phyloP scores from a whole-genome alignment of 78 protist genomes.

The Polysphondylium violaceum region DNA sequence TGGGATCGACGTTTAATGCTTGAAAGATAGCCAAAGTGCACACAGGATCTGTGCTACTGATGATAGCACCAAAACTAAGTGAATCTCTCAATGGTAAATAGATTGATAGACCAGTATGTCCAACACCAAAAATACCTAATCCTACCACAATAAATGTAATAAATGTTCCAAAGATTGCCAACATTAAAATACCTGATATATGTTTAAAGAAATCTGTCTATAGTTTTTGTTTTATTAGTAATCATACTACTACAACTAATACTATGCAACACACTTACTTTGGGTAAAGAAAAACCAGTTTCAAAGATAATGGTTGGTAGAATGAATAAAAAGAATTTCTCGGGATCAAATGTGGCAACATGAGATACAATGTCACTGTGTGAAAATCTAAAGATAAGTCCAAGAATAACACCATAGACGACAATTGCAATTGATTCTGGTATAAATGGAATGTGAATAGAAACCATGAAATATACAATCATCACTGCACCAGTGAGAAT shows the following conservation, averaged over 20 bases:
- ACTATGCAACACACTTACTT: not conserved
- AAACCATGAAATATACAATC: constrained; percentile 32
- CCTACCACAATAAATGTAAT: constrained; percentile 85
- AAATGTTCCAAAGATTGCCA: constrained; percentile 95
- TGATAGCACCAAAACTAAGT: constrained; percentile 90
- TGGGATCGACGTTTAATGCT: constrained; percentile 90
- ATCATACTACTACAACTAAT: not conserved
- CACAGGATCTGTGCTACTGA: constrained; percentile 96
- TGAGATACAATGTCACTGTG: constrained; percentile 37
- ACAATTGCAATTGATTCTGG: constrained; percentile 71
- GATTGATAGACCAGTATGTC: constrained; percentile 5
- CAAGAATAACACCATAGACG: constrained; percentile 41
- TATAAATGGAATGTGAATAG: constrained; percentile 51
- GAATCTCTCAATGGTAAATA: constrained; percentile 21
- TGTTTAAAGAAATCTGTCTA: constrained; percentile 87
- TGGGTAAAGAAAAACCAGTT: constrained; percentile 87
- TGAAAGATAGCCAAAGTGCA: constrained; percentile 93
- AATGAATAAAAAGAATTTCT: constrained; percentile 90
- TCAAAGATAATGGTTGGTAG: constrained; percentile 96
- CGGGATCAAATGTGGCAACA: constrained; percentile 78
- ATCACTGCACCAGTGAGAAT: constrained; percentile 63
- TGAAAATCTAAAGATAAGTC: constrained; percentile 32
- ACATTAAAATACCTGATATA: constrained; percentile 83
- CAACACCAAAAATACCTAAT: constrained; percentile 52
- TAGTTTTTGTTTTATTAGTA: too few relatives aligned